phyloP scores from a whole-genome alignment of 78 protist species.

The Pigoraptor vietnamica region DNA sequence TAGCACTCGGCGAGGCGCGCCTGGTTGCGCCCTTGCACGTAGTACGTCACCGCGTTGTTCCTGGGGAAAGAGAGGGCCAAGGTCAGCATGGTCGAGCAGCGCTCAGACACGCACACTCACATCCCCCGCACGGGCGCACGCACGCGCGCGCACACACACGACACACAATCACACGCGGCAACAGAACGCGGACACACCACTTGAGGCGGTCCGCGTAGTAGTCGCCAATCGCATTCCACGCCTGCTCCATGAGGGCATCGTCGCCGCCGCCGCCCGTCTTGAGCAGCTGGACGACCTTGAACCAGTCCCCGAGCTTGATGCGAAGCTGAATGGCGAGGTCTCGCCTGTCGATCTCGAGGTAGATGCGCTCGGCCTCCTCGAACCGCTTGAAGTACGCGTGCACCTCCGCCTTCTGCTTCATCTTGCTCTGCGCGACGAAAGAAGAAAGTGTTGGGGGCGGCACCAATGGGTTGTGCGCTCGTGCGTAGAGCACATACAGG shows the following conservation, averaged over 20 bases:
- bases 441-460: too few relatives aligned
- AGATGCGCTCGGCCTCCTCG: conserved; percentile 70
- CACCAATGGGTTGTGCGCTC: too few relatives aligned
- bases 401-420: conserved; percentile 73
- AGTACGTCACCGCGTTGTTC: background rate
- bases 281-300: conserved; percentile 46
- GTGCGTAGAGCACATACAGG: too few relatives aligned
- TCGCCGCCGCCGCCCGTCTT: conserved; percentile 33
- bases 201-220: conserved; percentile 58
- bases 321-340: conserved; percentile 70
- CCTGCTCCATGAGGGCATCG: conserved; percentile 44
- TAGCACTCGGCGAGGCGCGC: conserved; percentile 29
- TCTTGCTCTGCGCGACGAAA: too few relatives aligned
- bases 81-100: too few relatives aligned
- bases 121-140: too few relatives aligned
- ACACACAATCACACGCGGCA: background rate
- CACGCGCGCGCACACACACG: too few relatives aligned
- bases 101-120: too few relatives aligned
- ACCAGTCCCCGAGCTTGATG: conserved; percentile 70
- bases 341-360: conserved; percentile 56
- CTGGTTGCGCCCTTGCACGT: conserved; percentile 6
- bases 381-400: conserved; percentile 48
- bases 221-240: conserved; percentile 64
- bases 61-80: background rate
- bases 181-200: background rate